A percentile compares a stretch with the other conserved stretches of the same genome.
These are phyloP conservation scores for Phytophthora cajani DNA, from an alignment of 352 stramenopile genomes.

Conservation along the genomic window DNA sequence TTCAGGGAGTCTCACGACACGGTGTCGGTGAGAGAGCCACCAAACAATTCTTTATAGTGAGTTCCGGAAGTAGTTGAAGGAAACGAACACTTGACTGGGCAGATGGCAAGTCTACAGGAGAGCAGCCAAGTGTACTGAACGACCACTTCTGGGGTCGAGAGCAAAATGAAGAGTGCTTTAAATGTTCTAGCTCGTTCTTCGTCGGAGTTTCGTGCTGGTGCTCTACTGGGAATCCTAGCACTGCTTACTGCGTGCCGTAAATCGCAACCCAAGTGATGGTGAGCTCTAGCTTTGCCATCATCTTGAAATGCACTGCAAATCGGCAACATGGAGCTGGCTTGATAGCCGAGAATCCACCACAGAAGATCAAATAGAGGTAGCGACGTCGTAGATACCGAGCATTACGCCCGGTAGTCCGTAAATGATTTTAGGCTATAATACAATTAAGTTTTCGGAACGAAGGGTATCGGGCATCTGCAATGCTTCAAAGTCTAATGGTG, in stretches of 20 bases:
- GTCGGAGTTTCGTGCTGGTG: too few species aligned
- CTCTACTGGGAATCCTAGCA: too few species aligned
- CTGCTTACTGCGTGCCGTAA: too few species aligned
- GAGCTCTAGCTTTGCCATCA: too few species aligned
- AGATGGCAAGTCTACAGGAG: neutral
- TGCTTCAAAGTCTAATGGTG: too few species aligned
- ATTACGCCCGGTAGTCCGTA: neutral
- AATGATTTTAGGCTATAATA: neutral
- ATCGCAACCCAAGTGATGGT: too few species aligned
- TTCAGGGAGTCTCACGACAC: neutral
- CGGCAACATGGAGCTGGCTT: neutral
- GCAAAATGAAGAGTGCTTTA: neutral
- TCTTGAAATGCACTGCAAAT: too few species aligned
- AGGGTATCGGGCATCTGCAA: too few species aligned
- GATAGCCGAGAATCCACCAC: too few species aligned
- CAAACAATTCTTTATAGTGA: constrained; percentile 1
- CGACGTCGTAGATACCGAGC: neutral
- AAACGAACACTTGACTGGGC: neutral
- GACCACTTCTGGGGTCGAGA: neutral
- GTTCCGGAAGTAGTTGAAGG: neutral
- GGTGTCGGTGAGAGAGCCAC: neutral
- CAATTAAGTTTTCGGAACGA: too few species aligned
- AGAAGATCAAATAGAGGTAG: neutral
- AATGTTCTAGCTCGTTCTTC: neutral
- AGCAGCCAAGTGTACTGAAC: neutral